Evolutionary conservation across 2,329 filamentous ascomycete species (phyloP), one percentile per base, ranked within the genome.

Genomic region (Fusarium armeniacum): DNA sequence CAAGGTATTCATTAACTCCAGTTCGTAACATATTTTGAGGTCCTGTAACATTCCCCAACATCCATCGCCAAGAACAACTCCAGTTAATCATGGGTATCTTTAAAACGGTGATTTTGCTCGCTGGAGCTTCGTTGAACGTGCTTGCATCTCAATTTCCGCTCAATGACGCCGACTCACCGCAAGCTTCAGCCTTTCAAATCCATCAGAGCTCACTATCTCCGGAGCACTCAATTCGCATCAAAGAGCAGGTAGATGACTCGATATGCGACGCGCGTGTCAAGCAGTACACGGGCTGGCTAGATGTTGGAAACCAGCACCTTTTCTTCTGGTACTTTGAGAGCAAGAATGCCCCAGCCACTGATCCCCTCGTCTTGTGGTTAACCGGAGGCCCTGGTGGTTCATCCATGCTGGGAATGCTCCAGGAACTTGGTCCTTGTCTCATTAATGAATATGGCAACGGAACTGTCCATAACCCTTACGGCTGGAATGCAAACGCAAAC

Each of bases 281-380:
- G 45, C 70, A 72, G 20, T 72, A 71, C 32, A 72, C 70, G 0
- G 70, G 70, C 1, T 72, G 70, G 70, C 53, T 72, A 0, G 70
- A 72, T 13, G 22, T 61, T 0, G 58, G 52, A 10, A 64, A 56
- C 3, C 69, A 73, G 43, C 70, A 72, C 12, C 60, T 72, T 1
- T 72, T 72, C 40, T 72, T 72, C 33, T 72, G 70, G 70, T 73
- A 73, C 9, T 56, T 73, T 20, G 70, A 73, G n/a, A 73, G 70
- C 22, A 45, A 69, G 12, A 64, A 45, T 8, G 60, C 69, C 2
- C 70, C 70, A 0, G 30, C 59, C 1, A 62, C 36, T 2, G 70
- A 73, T 2, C 70, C 70, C 22, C 35, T 73, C 3, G 61, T 69
- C 9, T 40, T 73, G 18, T 73, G 70, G 70, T 18, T 73, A n/a